Evolutionary conservation across 2,329 filamentous ascomycete species (phyloP).

Genomic region (Gliomastix tumulicola): DNA sequence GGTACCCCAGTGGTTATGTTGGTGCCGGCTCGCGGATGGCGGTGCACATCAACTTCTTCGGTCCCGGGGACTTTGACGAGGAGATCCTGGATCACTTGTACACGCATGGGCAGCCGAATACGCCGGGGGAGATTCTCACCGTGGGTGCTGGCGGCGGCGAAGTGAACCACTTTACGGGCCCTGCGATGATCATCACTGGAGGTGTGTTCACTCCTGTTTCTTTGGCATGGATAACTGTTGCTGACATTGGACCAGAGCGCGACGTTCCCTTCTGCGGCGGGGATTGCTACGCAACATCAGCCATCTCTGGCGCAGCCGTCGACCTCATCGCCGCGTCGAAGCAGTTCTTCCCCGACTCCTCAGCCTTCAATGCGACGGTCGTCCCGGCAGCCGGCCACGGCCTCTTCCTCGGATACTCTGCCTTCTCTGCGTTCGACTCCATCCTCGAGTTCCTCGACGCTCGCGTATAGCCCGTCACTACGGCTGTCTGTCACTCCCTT

Average conservation of each 20-base stretch:
- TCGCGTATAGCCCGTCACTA: not conserved
- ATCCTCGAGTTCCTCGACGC: slow-evolving; percentile 28
- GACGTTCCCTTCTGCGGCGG: slow-evolving; percentile 56
- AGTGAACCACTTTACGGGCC: slow-evolving; percentile 37
- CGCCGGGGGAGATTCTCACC: slow-evolving; percentile 52
- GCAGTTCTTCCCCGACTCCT: slow-evolving; percentile 34
- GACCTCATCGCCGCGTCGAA: slow-evolving; percentile 33
- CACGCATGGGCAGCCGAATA: slow-evolving; percentile 45
- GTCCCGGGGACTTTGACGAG: slow-evolving; percentile 47
- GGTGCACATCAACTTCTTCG: slow-evolving; percentile 46
- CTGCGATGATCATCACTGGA: slow-evolving; percentile 54
- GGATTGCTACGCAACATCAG: slow-evolving; percentile 42
- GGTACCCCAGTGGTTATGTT: slow-evolving; percentile 45
- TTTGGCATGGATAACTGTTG: not conserved
- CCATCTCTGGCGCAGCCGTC: slow-evolving; percentile 24
- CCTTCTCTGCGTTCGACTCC: slow-evolving; percentile 19
- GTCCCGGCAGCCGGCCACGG: slow-evolving; percentile 44
- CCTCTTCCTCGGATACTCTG: slow-evolving; percentile 37
- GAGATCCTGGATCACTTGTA: slow-evolving; percentile 38
- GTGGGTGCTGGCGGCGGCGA: slow-evolving; percentile 29
- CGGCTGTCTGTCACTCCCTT: no score
- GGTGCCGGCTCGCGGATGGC: slow-evolving; percentile 34
- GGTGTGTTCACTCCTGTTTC: slow-evolving; percentile 17
- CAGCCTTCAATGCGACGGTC: slow-evolving; percentile 43
- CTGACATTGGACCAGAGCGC: slow-evolving; percentile 17